Percentiles rank a stretch among this genome's conserved stretches.
These are phyloP conservation scores for Pleurotus sapidus DNA, from an alignment of 768 basidiomycete species.

Conservation along the genomic window DNA sequence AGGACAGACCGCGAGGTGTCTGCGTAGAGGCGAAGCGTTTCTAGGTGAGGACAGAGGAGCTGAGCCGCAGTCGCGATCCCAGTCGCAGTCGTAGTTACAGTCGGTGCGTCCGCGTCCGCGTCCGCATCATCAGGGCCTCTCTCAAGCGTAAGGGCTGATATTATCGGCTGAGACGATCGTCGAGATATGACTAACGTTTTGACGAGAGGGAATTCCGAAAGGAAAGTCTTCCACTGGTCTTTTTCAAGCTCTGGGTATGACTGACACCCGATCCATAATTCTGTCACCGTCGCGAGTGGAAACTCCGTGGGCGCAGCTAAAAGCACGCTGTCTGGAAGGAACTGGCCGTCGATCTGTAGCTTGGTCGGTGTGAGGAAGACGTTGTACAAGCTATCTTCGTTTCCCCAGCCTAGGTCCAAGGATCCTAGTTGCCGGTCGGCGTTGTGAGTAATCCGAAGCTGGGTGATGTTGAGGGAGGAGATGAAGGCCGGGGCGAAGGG, in stretches of 20 bases:
- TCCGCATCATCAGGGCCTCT: not conserved
- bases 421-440: constrained; percentile 2
- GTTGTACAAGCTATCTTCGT: constrained; percentile 4
- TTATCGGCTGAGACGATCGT: constrained; percentile 2
- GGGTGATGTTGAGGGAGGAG: constrained; percentile 5
- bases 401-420: constrained; percentile 4
- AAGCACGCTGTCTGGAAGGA: not conserved
- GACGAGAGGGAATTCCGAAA: not conserved
- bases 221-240: not conserved
- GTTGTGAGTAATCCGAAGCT: constrained; percentile 6
- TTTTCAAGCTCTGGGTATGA: not conserved
- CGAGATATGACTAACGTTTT: constrained; percentile 1
- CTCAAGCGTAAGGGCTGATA: not conserved
- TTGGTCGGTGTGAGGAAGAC: constrained; percentile 1
- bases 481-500: constrained; percentile 1
- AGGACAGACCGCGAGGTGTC: constrained; percentile 6
- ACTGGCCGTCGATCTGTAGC: constrained; percentile 3
- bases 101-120: too few relatives aligned
- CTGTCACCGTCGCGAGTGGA: not conserved
- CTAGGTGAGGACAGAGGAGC: constrained; percentile 1
- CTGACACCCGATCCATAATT: constrained; percentile 5
- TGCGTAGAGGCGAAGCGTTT: constrained; percentile 3
- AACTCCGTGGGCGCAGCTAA: not conserved
- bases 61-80: too few relatives aligned
- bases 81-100: too few relatives aligned